Evolutionary conservation across 768 basidiomycete species (phyloP), one percentile per base, ranked within the genome.

Genomic region (Kwoniella shandongensis): DNA sequence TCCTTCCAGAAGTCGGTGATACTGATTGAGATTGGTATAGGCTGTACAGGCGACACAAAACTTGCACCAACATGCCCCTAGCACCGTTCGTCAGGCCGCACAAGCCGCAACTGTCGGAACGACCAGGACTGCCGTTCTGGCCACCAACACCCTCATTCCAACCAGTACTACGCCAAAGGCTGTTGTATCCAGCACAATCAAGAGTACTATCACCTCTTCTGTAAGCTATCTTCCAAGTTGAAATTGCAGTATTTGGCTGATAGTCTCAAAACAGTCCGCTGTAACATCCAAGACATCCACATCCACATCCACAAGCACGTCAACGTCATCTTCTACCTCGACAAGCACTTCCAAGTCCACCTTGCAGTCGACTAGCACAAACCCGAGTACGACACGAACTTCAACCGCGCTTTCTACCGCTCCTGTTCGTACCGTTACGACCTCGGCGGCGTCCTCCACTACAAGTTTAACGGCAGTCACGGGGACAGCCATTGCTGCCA

Each of bases 91-190:
- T 26, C 52, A 60, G 23, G 61, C 54, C 17, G 61, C 61, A 40
- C 54, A 62, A 44, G 61, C 61, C 13, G 61, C 61, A 22, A 62
- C 61, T 13, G 30, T 62, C 35, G 61, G 61, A 12, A 62, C 55
- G 4, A 57, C 61, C 25, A 40, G 50, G 22, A 47, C 54, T 27
- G 22, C 60, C 26, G 48, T 52, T 25, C 8, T 36, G 18, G 57
- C 51, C 40, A 53, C 57, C 17, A 44, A 38, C 18, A 38, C 55
- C 32, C n/a, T 30, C 15, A 59, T 47, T 5, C 42, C 56, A 12
- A 59, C 50, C 40, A 53, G 35, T 15, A 39, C 56, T 20, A 44
- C 54, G n/a, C 40, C 45, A 26, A 49, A 54, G 27, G 45, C 50
- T 35, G 17, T 35, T n/a, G 35, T 44, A 12, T 39, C 46, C n/a